Base-by-base conservation (phyloP, 768 basidiomycete genomes). In the Lactarius sp. region DNA sequence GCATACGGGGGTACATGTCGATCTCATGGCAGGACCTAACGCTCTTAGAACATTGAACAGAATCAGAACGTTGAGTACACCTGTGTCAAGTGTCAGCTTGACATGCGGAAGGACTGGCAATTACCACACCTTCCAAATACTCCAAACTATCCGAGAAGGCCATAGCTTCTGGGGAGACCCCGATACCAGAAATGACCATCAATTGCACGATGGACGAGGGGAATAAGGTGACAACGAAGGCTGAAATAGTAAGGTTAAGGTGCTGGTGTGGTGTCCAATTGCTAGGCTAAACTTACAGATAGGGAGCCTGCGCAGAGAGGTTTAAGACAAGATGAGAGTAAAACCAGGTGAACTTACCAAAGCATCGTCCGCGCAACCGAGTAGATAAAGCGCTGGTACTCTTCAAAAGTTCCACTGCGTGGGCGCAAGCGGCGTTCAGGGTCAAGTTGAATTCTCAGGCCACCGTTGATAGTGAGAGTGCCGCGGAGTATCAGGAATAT, bases 21-120 rank as follows among this genome's bases (percentile, higher is more conserved):
- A 72, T 62, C 79, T 74, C 67, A 85, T 79, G 27, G 81, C 80
- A 31, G 81, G 81, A 9, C 78, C 76, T 39, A 91, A 74, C 56
- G 87, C 78, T 10, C 83, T 81, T 70, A 88, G 81, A 10, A 85
- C 88, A 70, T 86, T 88, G 75, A 80, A 83, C 34, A 90, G 78
- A n/a, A 90, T 76, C 9, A 80, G 61, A 33, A 87, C 85, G 68
- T 90, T 85, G 27, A 83, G 82, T 33, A 85, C 68, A 49, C 87
- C 89, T 91, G 62, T 6, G 33, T 20, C 20, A 13, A 6, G 42
- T n/a, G 66, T 69, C 37, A 68, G 13, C 22, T 33, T 39, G 10
- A 33, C 2, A 34, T 53, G 67, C 12, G 66, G 37, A 14, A 13
- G 14, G 22, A 4, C 2, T 62, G 82, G 66, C 70, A 85, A 86